Base-by-base conservation (phyloP, 164 flowering plant species). In the Aristolochia contorta region DNA sequence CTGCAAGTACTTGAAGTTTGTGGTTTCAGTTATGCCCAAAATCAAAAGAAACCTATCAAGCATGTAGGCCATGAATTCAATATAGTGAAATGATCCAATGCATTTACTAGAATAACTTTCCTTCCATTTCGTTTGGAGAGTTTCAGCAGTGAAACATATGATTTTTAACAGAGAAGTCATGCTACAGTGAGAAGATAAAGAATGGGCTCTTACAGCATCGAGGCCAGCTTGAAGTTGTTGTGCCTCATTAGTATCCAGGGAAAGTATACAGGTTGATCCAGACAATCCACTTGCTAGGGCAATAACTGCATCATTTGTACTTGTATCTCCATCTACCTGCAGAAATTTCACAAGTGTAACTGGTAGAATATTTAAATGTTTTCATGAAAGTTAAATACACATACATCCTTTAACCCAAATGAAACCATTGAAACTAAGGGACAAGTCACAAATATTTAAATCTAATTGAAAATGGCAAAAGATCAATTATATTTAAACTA, bases 271-370 rank as follows among this genome's bases (percentile, higher is more conserved):
- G 47, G 69, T 67, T 67, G 89, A 79, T 69, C 97, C 88, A 58
- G 99, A 86, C 47, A 85, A 65, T 46, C 99, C 96, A 76, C 99
- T 94, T 54, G 99, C 97, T 75, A 94, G 78, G 58, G 97, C 99
- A 73, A 94, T 80, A 51, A 94, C 93, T 62, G 95, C 81, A 71
- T 94, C 99, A 75, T 94, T 94, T 63, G 99, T 91, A 76, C 97
- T 90, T 49, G 86, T 85, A 72, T 94, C 99, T 62, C 99, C 99
- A 82, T 94, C 99, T 25, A 94, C 97, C 99, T 93, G 79, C 65
- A 75, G 56, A 18, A 60, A 65, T 57, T 32, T 12, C 27, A 53
- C 30, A 53, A 16, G 19, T 10, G 45, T 3, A 37, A 37, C 43
- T 37, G 12, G 43, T 37, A 37, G 7, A 37, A 37, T 6, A 37